phyloP scores from a whole-genome alignment of 352 stramenopile species.

The Globisporangium carolinianum region DNA sequence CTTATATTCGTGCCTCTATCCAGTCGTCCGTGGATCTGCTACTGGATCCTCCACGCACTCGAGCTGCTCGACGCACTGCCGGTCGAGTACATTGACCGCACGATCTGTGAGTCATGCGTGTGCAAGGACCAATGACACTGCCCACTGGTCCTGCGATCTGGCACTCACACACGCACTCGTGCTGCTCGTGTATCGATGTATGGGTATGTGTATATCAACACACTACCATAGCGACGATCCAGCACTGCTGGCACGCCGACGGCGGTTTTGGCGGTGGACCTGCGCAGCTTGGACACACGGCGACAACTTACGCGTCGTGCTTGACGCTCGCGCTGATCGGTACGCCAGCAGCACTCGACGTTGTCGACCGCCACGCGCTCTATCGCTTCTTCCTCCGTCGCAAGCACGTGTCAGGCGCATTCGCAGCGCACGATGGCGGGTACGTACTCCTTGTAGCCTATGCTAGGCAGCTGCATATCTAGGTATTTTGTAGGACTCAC shows the following conservation, averaged over 20 bases:
- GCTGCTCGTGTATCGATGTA: neutral
- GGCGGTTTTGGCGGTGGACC: constrained; percentile 95
- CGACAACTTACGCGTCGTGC: constrained; percentile 94
- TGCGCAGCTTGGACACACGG: constrained; percentile 77
- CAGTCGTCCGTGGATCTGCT: constrained; percentile 96
- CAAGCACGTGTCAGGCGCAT: constrained; percentile 84
- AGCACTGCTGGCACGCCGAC: constrained; percentile 49
- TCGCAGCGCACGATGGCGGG: constrained; percentile 96
- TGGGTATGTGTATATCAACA: neutral
- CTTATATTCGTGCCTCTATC: neutral
- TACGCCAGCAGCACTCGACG: constrained; percentile 66
- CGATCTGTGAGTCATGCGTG: constrained; percentile 26
- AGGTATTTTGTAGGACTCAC: neutral
- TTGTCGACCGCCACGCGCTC: constrained; percentile 72
- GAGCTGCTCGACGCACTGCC: constrained; percentile 89
- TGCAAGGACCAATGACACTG: too few relatives aligned
- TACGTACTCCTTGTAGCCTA: constrained; percentile 14
- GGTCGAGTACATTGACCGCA: constrained; percentile 23
- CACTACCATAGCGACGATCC: constrained; percentile 31
- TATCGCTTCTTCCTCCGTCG: constrained; percentile 88
- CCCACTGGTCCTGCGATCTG: too few relatives aligned
- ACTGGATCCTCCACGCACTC: constrained; percentile 95
- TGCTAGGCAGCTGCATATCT: neutral
- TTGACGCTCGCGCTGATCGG: constrained; percentile 91
- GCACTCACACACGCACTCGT: neutral